A percentile compares a stretch with the other conserved stretches of the same genome.
These are phyloP conservation scores for Ogataea paradorogensis DNA, from an alignment of 805 yeast species.

Conservation along the genomic window DNA sequence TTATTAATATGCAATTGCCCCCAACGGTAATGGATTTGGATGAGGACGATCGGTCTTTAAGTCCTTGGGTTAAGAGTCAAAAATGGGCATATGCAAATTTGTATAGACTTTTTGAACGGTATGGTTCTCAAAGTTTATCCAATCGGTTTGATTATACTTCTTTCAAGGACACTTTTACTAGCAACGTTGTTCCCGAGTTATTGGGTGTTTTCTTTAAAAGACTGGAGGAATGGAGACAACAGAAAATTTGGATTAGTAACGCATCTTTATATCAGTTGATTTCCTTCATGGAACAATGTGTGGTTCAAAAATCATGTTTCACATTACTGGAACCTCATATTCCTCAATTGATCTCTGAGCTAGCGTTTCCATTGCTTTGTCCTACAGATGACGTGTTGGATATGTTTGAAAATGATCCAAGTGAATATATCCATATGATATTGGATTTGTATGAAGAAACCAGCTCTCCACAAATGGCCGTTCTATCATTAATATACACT, in stretches of 20 bases:
- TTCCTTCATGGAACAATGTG: constrained; percentile 58
- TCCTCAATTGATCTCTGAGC: constrained; percentile 60
- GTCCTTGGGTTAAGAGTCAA: constrained; percentile 71
- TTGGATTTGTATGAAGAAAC: constrained; percentile 63
- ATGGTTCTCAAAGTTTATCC: constrained; percentile 50
- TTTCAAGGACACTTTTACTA: constrained; percentile 54
- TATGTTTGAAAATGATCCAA: constrained; percentile 83
- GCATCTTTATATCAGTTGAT: constrained; percentile 64
- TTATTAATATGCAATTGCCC: constrained; percentile 62
- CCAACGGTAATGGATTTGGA: constrained; percentile 47
- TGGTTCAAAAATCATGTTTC: constrained; percentile 65
- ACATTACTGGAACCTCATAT: constrained; percentile 65
- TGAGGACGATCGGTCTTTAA: constrained; percentile 46
- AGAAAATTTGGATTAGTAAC: constrained; percentile 65
- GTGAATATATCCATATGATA: constrained; percentile 79
- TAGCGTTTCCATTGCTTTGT: constrained; percentile 75
- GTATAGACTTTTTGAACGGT: constrained; percentile 66
- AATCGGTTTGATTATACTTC: constrained; percentile 54
- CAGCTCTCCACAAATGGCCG: constrained; percentile 74
- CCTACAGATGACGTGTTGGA: constrained; percentile 73
- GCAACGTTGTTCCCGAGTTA: constrained; percentile 70
- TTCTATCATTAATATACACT: constrained; percentile 67
- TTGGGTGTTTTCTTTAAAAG: constrained; percentile 60
- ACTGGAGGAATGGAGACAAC: constrained; percentile 70
- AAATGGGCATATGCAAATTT: constrained; percentile 89